Conservation (phyloP, 306 rosid species). For the Lathyrus sativus region DNA sequence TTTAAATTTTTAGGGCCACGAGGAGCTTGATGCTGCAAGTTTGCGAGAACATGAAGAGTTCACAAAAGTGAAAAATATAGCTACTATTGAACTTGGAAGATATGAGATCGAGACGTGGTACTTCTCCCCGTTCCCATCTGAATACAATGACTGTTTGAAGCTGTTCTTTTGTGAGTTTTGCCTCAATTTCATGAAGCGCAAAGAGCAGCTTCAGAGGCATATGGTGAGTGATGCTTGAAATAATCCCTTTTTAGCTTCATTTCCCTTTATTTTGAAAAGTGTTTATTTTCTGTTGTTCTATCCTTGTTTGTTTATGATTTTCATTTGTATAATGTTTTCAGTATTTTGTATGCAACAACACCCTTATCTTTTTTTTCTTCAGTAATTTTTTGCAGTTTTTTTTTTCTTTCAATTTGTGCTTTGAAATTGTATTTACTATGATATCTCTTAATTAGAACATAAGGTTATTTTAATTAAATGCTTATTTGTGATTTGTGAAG, state of each 20-base stretch:
- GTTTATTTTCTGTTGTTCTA: conserved; percentile 8
- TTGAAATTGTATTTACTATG: background rate
- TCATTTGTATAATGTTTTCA: conserved; percentile 18
- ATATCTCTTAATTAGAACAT: background rate
- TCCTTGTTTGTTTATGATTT: conserved; percentile 21
- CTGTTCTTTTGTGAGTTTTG: conserved; percentile 96
- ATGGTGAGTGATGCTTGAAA: conserved; percentile 76
- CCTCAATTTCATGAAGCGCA: conserved; percentile 99
- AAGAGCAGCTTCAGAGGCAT: conserved; percentile 99
- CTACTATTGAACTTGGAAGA: conserved; percentile 98
- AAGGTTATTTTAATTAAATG: background rate
- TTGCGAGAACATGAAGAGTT: conserved; percentile 98
- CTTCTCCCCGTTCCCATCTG: conserved; percentile 97
- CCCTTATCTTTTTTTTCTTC: conserved; percentile 10
- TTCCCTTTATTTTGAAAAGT: conserved; percentile 30
- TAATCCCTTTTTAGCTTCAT: conserved; percentile 19
- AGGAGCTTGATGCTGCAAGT: conserved; percentile 99
- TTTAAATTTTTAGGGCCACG: conserved; percentile 75
- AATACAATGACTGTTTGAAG: conserved; percentile 89
- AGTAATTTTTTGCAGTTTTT: conserved; percentile 1
- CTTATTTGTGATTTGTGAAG: no score
- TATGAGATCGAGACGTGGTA: conserved; percentile 99
- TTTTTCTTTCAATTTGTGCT: conserved; percentile 20
- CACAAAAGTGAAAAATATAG: conserved; percentile 97
- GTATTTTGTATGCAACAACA: background rate